A percentile compares a stretch with the other conserved stretches of the same genome.
Conservation (phyloP, 1,284 basidiomycete genomes). For the Puccinia triticina region DNA sequence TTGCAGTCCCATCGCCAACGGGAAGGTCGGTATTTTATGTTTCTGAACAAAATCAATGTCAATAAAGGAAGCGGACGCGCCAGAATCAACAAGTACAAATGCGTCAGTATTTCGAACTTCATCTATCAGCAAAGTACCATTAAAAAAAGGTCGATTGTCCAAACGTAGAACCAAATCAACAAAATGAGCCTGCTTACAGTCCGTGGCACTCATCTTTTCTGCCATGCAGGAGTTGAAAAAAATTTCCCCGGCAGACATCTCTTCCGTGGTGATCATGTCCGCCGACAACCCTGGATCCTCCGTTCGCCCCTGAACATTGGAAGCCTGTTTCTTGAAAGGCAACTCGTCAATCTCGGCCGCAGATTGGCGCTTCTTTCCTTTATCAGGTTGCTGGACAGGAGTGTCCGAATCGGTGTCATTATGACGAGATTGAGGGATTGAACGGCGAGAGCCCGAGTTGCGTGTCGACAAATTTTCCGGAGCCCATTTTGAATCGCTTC, state of each 20-base stretch:
- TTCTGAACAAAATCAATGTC: too few species aligned
- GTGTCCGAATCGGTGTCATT: too few species aligned
- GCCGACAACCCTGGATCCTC: neutral
- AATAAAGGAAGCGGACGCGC: slow-evolving; percentile 1
- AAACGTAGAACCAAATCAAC: neutral
- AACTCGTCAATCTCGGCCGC: neutral
- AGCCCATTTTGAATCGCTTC: too few species aligned
- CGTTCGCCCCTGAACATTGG: too few species aligned
- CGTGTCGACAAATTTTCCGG: too few species aligned
- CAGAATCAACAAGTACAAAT: neutral
- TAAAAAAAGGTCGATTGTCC: neutral
- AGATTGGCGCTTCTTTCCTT: neutral
- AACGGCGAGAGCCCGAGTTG: too few species aligned
- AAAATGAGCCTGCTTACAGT: too few species aligned
- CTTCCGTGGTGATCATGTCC: neutral
- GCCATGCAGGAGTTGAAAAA: neutral
- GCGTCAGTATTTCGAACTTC: too few species aligned
- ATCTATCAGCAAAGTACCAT: neutral
- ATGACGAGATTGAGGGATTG: too few species aligned
- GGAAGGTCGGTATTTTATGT: too few species aligned
- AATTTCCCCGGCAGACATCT: neutral
- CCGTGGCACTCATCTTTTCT: too few species aligned
- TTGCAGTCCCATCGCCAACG: too few species aligned
- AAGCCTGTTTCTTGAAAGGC: neutral
- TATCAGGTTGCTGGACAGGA: neutral